Evolutionary conservation across 2,329 filamentous ascomycete species (phyloP).

Genomic region (Alternaria viburni): DNA sequence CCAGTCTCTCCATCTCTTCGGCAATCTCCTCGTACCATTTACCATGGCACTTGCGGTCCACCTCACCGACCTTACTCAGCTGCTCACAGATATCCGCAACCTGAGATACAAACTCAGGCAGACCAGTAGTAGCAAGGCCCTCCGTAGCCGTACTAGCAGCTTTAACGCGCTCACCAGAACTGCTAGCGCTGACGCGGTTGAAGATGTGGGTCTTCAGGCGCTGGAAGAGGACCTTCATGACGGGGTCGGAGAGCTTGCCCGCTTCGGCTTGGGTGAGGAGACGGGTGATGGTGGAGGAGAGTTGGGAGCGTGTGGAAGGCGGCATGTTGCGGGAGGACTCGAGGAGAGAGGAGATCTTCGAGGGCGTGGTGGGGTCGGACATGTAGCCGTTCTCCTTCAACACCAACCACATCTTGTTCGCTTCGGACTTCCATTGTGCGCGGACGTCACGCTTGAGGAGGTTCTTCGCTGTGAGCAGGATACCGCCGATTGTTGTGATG

Average conservation of each 20-base stretch:
- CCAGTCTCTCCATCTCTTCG: slow-evolving; percentile 56
- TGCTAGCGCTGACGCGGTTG: slow-evolving; percentile 67
- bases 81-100: slow-evolving; percentile 74
- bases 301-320: slow-evolving; percentile 52
- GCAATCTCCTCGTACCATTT: slow-evolving; percentile 74
- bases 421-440: slow-evolving; percentile 77
- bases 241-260: slow-evolving; percentile 63
- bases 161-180: slow-evolving; percentile 72
- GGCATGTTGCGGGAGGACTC: slow-evolving; percentile 59
- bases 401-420: slow-evolving; percentile 71
- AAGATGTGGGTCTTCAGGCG: slow-evolving; percentile 72
- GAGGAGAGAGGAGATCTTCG: slow-evolving; percentile 56
- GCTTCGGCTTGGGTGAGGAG: slow-evolving; percentile 61
- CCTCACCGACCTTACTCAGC: slow-evolving; percentile 67
- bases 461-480: slow-evolving; percentile 82
- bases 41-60: slow-evolving; percentile 72
- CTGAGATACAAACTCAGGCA: slow-evolving; percentile 75
- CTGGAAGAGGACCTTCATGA: slow-evolving; percentile 71
- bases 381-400: slow-evolving; percentile 67
- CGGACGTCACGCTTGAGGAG: slow-evolving; percentile 81
- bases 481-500: slow-evolving; percentile 75
- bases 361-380: slow-evolving; percentile 57
- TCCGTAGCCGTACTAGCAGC: slow-evolving; percentile 73
- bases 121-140: slow-evolving; percentile 70
- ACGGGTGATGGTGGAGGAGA: slow-evolving; percentile 52